Evolutionary conservation across 2,329 filamentous ascomycete genomes (phyloP).

Genomic region (Arthrobotrys sphaeroides): DNA sequence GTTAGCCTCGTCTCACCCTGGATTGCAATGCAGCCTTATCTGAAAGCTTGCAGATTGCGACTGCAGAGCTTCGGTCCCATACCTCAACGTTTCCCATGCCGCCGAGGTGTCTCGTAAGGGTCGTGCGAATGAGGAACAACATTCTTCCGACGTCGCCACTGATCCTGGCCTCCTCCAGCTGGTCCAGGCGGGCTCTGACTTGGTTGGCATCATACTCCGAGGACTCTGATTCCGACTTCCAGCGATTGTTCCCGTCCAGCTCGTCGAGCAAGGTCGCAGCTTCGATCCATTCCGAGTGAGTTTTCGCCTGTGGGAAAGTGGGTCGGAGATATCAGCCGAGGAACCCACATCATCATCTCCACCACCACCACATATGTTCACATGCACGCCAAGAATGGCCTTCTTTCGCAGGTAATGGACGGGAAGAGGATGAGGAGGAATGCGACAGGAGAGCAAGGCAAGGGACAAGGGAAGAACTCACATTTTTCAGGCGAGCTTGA

Average conservation of each 20-base stretch:
- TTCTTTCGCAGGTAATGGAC: too few species aligned
- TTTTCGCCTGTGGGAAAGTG: slow-evolving; percentile 68
- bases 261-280: slow-evolving; percentile 80
- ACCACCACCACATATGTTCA: neutral
- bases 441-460: neutral
- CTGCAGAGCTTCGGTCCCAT: neutral
- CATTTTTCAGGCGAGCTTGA: slow-evolving; percentile 48
- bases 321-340: slow-evolving; percentile 38
- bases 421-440: neutral
- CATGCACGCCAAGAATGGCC: slow-evolving; percentile 46
- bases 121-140: slow-evolving; percentile 81
- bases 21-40: neutral
- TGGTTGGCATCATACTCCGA: slow-evolving; percentile 76
- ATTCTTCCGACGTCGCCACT: slow-evolving; percentile 78
- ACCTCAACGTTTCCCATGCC: slow-evolving; percentile 80
- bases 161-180: slow-evolving; percentile 77
- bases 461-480: slow-evolving; percentile 23
- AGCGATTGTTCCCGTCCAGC: slow-evolving; percentile 80
- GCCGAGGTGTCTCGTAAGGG: slow-evolving; percentile 80
- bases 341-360: slow-evolving; percentile 31
- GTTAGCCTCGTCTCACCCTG: neutral
- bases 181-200: slow-evolving; percentile 74
- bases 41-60: neutral
- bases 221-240: slow-evolving; percentile 77
- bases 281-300: slow-evolving; percentile 75